phyloP scores from a whole-genome alignment of 140 eudicot species.

The Stevia rebaudiana region DNA sequence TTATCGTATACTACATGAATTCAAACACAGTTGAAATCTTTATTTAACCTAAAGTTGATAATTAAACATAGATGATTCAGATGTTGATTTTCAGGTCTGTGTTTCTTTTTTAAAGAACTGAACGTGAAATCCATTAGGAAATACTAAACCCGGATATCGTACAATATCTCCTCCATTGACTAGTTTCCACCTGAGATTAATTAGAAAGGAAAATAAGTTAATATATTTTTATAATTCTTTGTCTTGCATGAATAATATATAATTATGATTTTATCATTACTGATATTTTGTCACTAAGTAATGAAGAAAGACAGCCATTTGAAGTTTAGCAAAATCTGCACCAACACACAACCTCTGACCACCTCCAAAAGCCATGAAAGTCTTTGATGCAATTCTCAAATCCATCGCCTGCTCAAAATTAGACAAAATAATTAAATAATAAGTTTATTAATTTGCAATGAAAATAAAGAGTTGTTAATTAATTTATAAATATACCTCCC shows the following conservation, averaged over 20 bases:
- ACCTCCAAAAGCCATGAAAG: constrained; percentile 86
- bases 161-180: constrained; percentile 5
- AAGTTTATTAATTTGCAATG: too few species aligned
- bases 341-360: constrained; percentile 79
- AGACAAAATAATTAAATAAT: too few species aligned
- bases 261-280: constrained; percentile 27
- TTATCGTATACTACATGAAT: background rate
- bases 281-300: constrained; percentile 60
- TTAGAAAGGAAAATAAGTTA: constrained; percentile 14
- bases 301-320: constrained; percentile 75
- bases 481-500: too few species aligned
- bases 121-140: constrained; percentile 58
- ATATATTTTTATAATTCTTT: background rate
- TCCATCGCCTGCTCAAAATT: constrained; percentile 43
- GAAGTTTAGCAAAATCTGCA: constrained; percentile 67
- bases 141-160: constrained; percentile 30
- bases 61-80: background rate
- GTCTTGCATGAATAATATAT: background rate
- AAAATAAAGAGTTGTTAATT: background rate
- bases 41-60: background rate
- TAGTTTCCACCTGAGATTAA: constrained; percentile 44
- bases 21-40: background rate
- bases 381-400: constrained; percentile 48
- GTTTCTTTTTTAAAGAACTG: constrained; percentile 31
- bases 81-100: background rate